A percentile compares a stretch with the other conserved stretches of the same genome.
phyloP scores from a whole-genome alignment of 202 grass and related monocot genomes.

The Digitaria exilis region DNA sequence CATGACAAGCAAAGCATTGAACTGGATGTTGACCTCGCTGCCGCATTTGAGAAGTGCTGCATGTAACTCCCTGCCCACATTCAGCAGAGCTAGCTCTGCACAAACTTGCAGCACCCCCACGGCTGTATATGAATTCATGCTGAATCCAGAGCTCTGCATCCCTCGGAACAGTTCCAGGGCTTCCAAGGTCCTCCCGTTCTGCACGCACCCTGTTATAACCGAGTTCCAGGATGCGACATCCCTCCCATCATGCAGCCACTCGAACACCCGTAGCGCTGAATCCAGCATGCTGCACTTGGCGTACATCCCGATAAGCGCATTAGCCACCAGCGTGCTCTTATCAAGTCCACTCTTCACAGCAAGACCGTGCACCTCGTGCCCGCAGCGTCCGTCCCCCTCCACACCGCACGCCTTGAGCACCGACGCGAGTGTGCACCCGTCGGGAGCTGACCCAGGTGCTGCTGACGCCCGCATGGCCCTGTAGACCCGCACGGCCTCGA shows the following conservation, averaged over 20 bases:
- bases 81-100: constrained; percentile 63
- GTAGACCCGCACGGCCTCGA: constrained; percentile 53
- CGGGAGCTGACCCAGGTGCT: constrained; percentile 38
- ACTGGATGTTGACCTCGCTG: constrained; percentile 51
- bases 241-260: constrained; percentile 47
- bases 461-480: constrained; percentile 43
- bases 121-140: constrained; percentile 75
- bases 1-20: constrained; percentile 76
- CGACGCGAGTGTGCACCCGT: constrained; percentile 80
- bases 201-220: constrained; percentile 62
- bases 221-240: constrained; percentile 88
- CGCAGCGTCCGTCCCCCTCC: constrained; percentile 42
- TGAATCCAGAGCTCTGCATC: constrained; percentile 59
- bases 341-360: constrained; percentile 59
- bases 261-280: constrained; percentile 66
- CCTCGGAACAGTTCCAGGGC: constrained; percentile 64
- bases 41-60: constrained; percentile 55
- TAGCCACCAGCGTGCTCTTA: constrained; percentile 61
- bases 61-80: constrained; percentile 80
- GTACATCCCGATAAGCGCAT: constrained; percentile 86
- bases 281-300: constrained; percentile 64
- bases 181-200: constrained; percentile 64
- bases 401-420: constrained; percentile 75
- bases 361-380: constrained; percentile 64
- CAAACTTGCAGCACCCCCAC: constrained; percentile 74